Base-by-base conservation (phyloP, 1,284 basidiomycete species). In the Ustanciosporium gigantosporum region DNA sequence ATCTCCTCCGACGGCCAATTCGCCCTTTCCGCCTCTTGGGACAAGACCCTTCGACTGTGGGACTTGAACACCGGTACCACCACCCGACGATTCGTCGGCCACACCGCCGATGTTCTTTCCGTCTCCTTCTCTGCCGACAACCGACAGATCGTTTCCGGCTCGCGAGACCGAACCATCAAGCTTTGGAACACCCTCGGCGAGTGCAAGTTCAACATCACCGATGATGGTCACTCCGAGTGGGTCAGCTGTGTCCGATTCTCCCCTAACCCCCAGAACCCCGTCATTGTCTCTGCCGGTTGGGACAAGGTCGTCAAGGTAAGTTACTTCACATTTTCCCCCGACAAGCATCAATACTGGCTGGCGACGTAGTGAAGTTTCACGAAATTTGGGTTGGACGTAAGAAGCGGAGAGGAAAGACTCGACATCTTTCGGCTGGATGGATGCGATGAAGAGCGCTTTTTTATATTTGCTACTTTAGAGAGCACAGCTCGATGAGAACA, bases 141-240 rank as follows among this genome's bases (percentile, higher is more conserved):
- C 70, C 72, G 78, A 27, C 94, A 98, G 81, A 99, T 99, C 79
- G 95, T 98, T 70, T 96, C 92, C 56, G 95, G 92, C 52, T 93
- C 91, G 65, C 89, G 95, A 73, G 95, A 99, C 86, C 85, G 84
- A 80, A 88, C 73, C 46, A 99, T 98, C 85, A 99, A 98, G 82
- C 89, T 99, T 78, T 99, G 95, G 95, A 98, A 99, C 84, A 99
- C 95, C 66, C 88, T 99, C 68, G 95, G 95, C 79, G 95, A 99
- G 82, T 98, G 95, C 86, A 99, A 98, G 82, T 98, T 92, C 81
- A 91, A 97, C 82, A 99, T 99, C 82, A 91, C 91, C 82, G 94
- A 98, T 75, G 95, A 98, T 74, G 92, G 94, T 69, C 95, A 77
- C 73, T 66, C 74, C 36, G 75, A 77, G 64, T 77, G 91, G 91